Percentiles rank a stretch among this genome's conserved stretches.
Evolutionary conservation across 2,329 filamentous ascomycete species (phyloP).

Genomic region (Penicillium verrucosum): DNA sequence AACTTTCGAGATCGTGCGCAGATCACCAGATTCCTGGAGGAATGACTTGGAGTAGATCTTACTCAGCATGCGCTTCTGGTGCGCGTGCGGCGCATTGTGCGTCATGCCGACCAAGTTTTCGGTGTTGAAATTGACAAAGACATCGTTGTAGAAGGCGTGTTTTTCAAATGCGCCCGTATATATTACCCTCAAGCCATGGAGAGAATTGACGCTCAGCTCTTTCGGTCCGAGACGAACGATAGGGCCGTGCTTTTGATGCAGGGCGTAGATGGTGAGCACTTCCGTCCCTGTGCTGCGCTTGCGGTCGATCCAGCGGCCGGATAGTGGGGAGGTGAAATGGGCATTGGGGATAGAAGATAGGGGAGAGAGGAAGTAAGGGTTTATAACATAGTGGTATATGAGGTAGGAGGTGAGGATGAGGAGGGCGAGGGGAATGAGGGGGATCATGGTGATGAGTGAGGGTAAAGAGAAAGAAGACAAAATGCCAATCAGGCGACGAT

Average conservation of each 20-base stretch:
- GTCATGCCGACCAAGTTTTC: constrained; percentile 65
- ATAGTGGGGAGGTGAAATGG: constrained; percentile 60
- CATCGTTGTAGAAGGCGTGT: constrained; percentile 60
- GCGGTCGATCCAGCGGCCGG: constrained; percentile 60
- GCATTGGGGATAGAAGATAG: constrained; percentile 60
- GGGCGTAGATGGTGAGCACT: constrained; percentile 56
- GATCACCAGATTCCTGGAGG: constrained; percentile 56
- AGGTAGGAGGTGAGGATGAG: constrained; percentile 11
- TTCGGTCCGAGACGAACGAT: constrained; percentile 60
- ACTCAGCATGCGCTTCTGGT: constrained; percentile 68
- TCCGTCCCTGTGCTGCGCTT: constrained; percentile 54
- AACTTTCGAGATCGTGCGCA: constrained; percentile 51
- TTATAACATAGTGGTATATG: constrained; percentile 25
- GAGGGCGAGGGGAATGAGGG: constrained; percentile 8
- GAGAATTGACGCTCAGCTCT: constrained; percentile 63
- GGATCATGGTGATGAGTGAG: constrained; percentile 2
- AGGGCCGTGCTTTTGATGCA: constrained; percentile 54
- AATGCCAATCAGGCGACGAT: background rate
- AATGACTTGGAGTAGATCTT: constrained; percentile 73
- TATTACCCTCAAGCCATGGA: constrained; percentile 55
- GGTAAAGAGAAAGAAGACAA: background rate
- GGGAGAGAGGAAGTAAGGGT: constrained; percentile 51
- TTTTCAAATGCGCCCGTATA: constrained; percentile 70
- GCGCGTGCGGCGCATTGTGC: constrained; percentile 58
- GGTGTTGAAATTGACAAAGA: constrained; percentile 63